Evolutionary conservation across 164 flowering plant genomes (phyloP).

Genomic region (Dillenia suffruticosa): DNA sequence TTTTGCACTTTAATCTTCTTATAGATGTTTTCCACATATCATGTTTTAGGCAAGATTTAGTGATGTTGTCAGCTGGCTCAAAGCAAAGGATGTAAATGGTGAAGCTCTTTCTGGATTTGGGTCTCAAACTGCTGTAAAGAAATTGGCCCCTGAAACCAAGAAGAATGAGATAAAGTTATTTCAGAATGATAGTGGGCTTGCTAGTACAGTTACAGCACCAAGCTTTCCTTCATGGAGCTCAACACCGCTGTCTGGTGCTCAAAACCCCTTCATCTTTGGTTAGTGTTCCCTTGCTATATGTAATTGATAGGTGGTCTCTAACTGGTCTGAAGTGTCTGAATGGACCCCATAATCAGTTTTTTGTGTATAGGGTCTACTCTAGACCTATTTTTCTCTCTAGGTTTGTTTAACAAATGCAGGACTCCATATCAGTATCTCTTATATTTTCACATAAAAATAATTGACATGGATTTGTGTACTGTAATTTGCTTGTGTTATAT

Average conservation of each 20-base stretch:
- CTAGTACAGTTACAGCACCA: constrained; percentile 26
- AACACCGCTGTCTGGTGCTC: constrained; percentile 25
- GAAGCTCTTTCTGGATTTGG: constrained; percentile 25
- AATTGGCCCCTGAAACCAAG: constrained; percentile 31
- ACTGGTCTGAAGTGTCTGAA: too few species aligned
- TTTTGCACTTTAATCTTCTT: too few species aligned
- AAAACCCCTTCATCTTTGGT: constrained; percentile 50
- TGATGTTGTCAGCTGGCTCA: constrained; percentile 89
- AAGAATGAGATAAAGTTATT: constrained; percentile 25
- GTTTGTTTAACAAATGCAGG: too few species aligned
- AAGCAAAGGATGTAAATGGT: constrained; percentile 55
- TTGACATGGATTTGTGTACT: too few species aligned
- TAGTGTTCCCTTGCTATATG: constrained; percentile 12
- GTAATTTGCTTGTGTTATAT: too few species aligned
- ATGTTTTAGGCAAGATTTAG: constrained; percentile 67
- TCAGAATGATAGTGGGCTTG: constrained; percentile 28
- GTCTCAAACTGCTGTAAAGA: constrained; percentile 26
- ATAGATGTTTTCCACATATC: constrained; percentile 1
- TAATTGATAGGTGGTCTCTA: too few species aligned
- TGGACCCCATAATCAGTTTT: too few species aligned
- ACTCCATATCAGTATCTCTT: too few species aligned
- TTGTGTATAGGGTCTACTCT: too few species aligned
- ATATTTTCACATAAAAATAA: too few species aligned
- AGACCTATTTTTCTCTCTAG: neutral
- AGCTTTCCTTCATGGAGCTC: constrained; percentile 47